Evolutionary conservation across 805 yeast genomes (phyloP).

Genomic region (Sugiyamaella americana): DNA sequence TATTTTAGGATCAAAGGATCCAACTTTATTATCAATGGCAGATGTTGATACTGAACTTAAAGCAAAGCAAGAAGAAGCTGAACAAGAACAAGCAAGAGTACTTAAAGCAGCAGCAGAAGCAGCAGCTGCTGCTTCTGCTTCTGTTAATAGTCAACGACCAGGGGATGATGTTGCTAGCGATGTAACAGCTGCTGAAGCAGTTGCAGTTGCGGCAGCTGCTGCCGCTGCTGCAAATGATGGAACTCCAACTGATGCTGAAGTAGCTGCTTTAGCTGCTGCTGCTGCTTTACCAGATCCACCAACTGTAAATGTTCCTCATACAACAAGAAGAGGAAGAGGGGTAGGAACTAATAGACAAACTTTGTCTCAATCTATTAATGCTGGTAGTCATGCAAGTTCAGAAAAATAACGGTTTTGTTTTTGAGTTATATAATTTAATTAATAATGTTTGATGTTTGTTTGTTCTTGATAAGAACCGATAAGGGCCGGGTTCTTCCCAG

Average conservation of each 20-base stretch:
- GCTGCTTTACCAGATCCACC: constrained; percentile 6
- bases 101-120: constrained; percentile 7
- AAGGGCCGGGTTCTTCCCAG: too few species aligned
- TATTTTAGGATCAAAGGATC: constrained; percentile 12
- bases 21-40: constrained; percentile 17
- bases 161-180: not conserved
- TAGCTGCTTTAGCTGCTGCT: constrained; percentile 6
- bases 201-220: not conserved
- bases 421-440: not conserved
- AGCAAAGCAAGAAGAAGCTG: constrained; percentile 7
- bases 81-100: not conserved
- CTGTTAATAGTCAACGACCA: not conserved
- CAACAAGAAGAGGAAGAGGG: constrained; percentile 9
- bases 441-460: too few species aligned
- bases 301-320: constrained; percentile 1
- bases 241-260: not conserved
- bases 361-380: constrained; percentile 20
- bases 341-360: constrained; percentile 18
- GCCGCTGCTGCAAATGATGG: not conserved
- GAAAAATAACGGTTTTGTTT: constrained; percentile 3
- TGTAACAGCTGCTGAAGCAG: not conserved
- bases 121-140: constrained; percentile 4
- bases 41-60: constrained; percentile 14
- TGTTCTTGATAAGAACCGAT: too few species aligned
- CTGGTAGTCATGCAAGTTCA: constrained; percentile 15